Base-by-base conservation (phyloP, 208 protist genomes). In the Trypanosoma theileri region DNA sequence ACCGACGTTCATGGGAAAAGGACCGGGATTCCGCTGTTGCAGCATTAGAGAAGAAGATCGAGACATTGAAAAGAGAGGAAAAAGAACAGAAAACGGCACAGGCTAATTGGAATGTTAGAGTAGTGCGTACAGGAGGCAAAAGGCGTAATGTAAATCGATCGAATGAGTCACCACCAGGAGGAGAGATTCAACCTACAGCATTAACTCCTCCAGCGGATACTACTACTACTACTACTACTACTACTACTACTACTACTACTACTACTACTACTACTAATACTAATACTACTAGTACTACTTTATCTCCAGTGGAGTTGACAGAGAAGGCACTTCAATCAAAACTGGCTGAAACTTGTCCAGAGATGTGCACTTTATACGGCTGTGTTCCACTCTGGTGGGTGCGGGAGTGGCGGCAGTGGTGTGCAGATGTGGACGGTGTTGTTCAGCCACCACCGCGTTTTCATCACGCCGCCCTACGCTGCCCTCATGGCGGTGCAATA, bases 371-470 rank as follows among this genome's bases (percentile, higher is more conserved):
- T 11, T 71, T 73, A 2, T 86, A 86, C 69, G 89, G 85, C 44
- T 92, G 84, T 61, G 60, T 95, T 42, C 89, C 89, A 45, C 90
- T 81, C 57, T 89, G 80, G 83, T 95, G 89, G 89, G 85, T 89
- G 40, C 79, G 77, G 24, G 73, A 58, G 44, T 95, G 87, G 83
- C 89, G 86, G 63, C 60, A 59, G 10, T 74, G 75, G 71, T 57
- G 72, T 77, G 60, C 76, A 80, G 65, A 69, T 21, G 7, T 21
- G 24, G 46, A 63, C 28, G 28, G 26, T 41, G 6, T 40, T 45
- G 42, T 51, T 19, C 3, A 14, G 7, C 54, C 57, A 17, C 63
- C 85, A 48, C 75, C 82, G 13, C 69, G 46, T 7, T 53, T 92
- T 48, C 46, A 73, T 31, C 81, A 81, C 26, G 48, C 50, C 12